Evolutionary conservation across 768 basidiomycete species (phyloP).

Genomic region (Sarcodon aspratus): DNA sequence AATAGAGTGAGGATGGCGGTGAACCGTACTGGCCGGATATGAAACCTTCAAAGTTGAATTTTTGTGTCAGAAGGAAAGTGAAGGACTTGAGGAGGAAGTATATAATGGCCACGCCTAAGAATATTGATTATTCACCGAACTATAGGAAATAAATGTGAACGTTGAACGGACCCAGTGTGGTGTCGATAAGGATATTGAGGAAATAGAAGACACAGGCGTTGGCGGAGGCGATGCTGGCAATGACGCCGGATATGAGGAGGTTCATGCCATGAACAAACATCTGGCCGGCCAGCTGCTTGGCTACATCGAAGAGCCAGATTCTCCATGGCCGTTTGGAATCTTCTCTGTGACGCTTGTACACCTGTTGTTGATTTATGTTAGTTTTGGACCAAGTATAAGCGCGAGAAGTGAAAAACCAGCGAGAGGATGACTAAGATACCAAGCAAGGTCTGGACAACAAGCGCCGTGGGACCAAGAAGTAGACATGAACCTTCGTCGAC

Average conservation of each 20-base stretch:
- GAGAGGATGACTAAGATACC: slow-evolving; percentile 86
- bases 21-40: slow-evolving; percentile 82
- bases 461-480: slow-evolving; percentile 36
- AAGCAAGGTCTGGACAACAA: slow-evolving; percentile 62
- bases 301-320: slow-evolving; percentile 94
- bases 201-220: slow-evolving; percentile 93
- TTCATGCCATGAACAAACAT: slow-evolving; percentile 74
- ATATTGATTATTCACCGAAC: background rate
- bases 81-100: slow-evolving; percentile 59
- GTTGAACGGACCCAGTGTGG: slow-evolving; percentile 60
- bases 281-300: slow-evolving; percentile 84
- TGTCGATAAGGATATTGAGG: slow-evolving; percentile 86
- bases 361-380: slow-evolving; percentile 19
- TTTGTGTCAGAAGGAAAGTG: slow-evolving; percentile 55
- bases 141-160: background rate
- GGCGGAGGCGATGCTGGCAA: slow-evolving; percentile 53
- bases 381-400: too few species aligned
- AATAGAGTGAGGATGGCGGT: slow-evolving; percentile 65
- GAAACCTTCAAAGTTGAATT: slow-evolving; percentile 60
- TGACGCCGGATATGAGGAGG: slow-evolving; percentile 66
- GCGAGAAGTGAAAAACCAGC: slow-evolving; percentile 2
- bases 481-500: slow-evolving; percentile 32
- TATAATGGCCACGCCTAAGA: slow-evolving; percentile 69
- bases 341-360: slow-evolving; percentile 86
- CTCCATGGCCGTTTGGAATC: slow-evolving; percentile 78